Base-by-base conservation (phyloP, 495 filamentous ascomycete species). In the Achaetomiella virescens region DNA sequence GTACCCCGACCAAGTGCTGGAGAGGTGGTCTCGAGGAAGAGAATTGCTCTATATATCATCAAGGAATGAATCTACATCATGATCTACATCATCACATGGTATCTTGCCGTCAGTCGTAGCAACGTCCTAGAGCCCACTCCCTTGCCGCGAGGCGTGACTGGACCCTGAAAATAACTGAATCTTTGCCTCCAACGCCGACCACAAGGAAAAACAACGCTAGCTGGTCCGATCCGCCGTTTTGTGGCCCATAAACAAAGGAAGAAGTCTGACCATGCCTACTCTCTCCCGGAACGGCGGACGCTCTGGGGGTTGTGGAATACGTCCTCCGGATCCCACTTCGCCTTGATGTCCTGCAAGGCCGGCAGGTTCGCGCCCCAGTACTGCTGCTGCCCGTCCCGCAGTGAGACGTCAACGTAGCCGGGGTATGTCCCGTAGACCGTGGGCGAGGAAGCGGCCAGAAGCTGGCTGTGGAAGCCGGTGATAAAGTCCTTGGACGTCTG, bases 251-350 rank as follows among this genome's bases (percentile, higher is more conserved):
- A 41, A 6, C 3, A 41, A 41, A n/a, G 15, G 15, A n/a, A n/a
- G 18, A 41, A n/a, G 15, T 41, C 18, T 41, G 6, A n/a, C 4
- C 3, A n/a, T 12, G 3, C 25, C 25, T 42, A 31, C n/a, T 8
- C 29, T 15, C 31, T 12, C 18, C 54, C 69, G 3, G 74, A 67
- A 37, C 61, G 59, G 15, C 40, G 22, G 12, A 85, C 75, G 58
- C 79, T 78, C 71, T 86, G 84, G 6, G 85, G 84, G 63, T 87
- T 86, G 68, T 80, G 81, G 58, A 87, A 83, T 31, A 83, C 43
- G 21, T 78, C 70, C 18, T 59, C 55, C 6, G 82, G 79, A 69
- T 88, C 85, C 45, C 75, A 74, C 27, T 52, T 58, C 42, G 58
- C 56, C 74, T 88, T 88, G 22, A 86, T 64, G 24, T 58, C 53